A percentile compares a stretch with the other conserved stretches of the same genome.
phyloP scores from a whole-genome alignment of 345 rosid species.

The Iberis pinnata region DNA sequence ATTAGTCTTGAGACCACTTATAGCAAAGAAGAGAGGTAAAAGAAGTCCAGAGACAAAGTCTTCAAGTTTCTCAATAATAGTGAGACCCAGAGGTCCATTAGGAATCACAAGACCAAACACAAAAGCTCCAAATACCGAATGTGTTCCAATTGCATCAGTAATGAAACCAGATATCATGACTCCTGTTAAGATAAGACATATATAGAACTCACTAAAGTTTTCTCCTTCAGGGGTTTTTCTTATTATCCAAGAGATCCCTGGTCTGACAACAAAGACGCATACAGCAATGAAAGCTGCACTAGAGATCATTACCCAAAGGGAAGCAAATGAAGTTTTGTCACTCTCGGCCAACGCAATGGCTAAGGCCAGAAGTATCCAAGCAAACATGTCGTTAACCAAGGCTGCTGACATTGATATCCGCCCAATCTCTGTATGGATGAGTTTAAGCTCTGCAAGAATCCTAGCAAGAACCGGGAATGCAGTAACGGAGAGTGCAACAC shows the following conservation, averaged over 20 bases:
- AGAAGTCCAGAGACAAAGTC: conserved; percentile 95
- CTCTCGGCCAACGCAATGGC: conserved; percentile 79
- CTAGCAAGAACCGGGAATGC: conserved; percentile 92
- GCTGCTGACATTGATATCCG: conserved; percentile 87
- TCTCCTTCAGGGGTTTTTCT: conserved; percentile 87
- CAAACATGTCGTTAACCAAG: conserved; percentile 77
- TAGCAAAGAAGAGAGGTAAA: conserved; percentile 84
- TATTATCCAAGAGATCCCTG: conserved; percentile 63
- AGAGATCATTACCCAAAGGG: conserved; percentile 67
- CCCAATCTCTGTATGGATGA: conserved; percentile 82
- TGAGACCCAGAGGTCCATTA: conserved; percentile 79
- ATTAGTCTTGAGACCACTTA: conserved; percentile 86
- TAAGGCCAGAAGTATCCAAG: conserved; percentile 78
- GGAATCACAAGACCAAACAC: conserved; percentile 86
- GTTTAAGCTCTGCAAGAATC: conserved; percentile 84
- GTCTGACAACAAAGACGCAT: conserved; percentile 58
- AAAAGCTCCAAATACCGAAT: conserved; percentile 89
- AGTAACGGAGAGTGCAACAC: conserved; percentile 86
- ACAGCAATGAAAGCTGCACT: conserved; percentile 42
- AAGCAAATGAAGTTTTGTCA: conserved; percentile 41
- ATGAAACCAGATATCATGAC: conserved; percentile 89
- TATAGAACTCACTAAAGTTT: conserved; percentile 61
- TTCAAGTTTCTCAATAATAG: conserved; percentile 85
- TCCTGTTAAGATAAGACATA: conserved; percentile 83
- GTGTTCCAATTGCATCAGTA: conserved; percentile 93